phyloP scores from a whole-genome alignment of 108 stramenopile species.

The Cyclotella choctawhatcheeana region DNA sequence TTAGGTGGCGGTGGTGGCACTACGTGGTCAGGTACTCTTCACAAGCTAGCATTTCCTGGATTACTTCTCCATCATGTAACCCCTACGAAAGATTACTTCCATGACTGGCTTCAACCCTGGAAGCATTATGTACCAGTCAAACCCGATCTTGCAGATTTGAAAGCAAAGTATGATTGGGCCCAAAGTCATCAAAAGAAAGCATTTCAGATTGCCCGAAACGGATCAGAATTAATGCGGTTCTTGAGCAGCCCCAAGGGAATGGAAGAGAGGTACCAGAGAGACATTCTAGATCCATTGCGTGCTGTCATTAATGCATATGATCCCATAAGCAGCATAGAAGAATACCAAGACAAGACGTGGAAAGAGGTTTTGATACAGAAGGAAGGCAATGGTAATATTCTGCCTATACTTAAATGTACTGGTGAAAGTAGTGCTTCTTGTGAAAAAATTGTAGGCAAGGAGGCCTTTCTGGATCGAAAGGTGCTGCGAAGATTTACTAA shows the following conservation, averaged over 20 bases:
- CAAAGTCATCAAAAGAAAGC: slow-evolving; percentile 22
- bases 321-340: background rate
- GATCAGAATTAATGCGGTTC: slow-evolving; percentile 7
- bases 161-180: slow-evolving; percentile 36
- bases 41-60: slow-evolving; percentile 52
- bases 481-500: slow-evolving; percentile 7
- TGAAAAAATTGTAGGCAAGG: slow-evolving; percentile 10
- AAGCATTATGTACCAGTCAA: slow-evolving; percentile 49
- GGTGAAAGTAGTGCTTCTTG: background rate
- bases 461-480: slow-evolving; percentile 5
- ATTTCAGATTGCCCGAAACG: slow-evolving; percentile 13
- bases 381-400: slow-evolving; percentile 8
- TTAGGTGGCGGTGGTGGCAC: slow-evolving; percentile 63
- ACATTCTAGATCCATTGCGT: slow-evolving; percentile 16
- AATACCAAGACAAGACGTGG: slow-evolving; percentile 1
- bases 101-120: slow-evolving; percentile 43
- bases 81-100: slow-evolving; percentile 47
- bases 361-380: background rate
- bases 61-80: slow-evolving; percentile 55
- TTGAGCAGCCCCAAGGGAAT: slow-evolving; percentile 25
- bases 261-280: slow-evolving; percentile 5
- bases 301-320: slow-evolving; percentile 28
- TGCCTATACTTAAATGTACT: slow-evolving; percentile 15
- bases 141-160: slow-evolving; percentile 33
- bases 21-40: slow-evolving; percentile 55